Base-by-base conservation (phyloP, 2,329 filamentous ascomycete species). In the Ophiostoma novo-ulmi region DNA sequence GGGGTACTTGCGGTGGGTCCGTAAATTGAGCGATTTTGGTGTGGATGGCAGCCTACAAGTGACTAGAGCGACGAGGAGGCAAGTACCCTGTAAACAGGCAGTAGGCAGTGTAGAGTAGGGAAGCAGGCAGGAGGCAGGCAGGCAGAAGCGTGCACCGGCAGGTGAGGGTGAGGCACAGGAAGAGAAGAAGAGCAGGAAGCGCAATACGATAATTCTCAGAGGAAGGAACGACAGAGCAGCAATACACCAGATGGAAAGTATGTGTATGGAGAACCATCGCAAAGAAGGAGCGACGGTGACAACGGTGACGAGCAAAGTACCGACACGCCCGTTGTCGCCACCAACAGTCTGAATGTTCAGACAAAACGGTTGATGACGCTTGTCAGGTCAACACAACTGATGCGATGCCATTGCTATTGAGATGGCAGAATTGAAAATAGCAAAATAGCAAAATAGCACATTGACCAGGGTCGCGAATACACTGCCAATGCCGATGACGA, bases 21-120 rank as follows among this genome's bases (percentile, higher is more conserved):
- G 70, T 70, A 22, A 26, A 41, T 65, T 65, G 63, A 36, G 63
- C 36, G 20, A 8, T 65, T 71, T 63, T 70, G 69, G 69, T 52
- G 69, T 67, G 68, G 70, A 70, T 71, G 75, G 76, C 71, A 78
- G 77, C 77, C 78, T 79, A 70, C 74, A 72, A 75, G 76, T 77
- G 76, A 58, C 52, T 58, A 14, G 26, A 14, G 26, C 22, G 58
- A 75, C 76, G 72, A 77, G 70, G 74, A 71, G 6, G 38, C 35
- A 71, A 69, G 72, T 73, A 74, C 70, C 64, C 58, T 69, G 69
- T 70, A 73, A 73, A 73, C 70, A 72, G 67, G 35, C 64, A 68
- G 70, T 55, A 70, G 66, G 69, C 39, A 65, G 66, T 68, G 67
- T 38, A 44, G 41, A 44, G 66, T 38, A 26, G 22, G 44, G n/a